phyloP scores from a whole-genome alignment of 1,139 yeast genomes.

The Debaryomycetaceae sp. region DNA sequence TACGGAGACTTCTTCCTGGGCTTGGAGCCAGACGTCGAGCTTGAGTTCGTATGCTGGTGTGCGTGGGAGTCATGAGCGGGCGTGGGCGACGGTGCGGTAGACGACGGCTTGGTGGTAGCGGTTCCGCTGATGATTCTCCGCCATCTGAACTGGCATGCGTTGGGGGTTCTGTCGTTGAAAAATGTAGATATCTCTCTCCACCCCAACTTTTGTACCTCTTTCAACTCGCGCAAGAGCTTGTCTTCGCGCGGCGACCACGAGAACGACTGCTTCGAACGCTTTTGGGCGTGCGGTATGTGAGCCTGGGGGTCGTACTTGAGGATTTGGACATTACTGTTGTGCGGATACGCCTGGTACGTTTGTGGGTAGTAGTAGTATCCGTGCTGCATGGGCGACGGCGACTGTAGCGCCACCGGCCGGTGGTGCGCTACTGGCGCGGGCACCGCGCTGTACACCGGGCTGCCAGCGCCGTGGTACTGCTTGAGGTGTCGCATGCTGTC shows the following conservation, averaged over 20 bases:
- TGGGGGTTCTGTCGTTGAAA: conserved; percentile 43
- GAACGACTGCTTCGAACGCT: conserved; percentile 30
- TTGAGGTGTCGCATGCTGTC: background rate
- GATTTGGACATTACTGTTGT: conserved; percentile 7
- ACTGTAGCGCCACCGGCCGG: background rate
- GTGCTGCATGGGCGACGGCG: background rate
- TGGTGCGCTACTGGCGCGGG: conserved; percentile 1
- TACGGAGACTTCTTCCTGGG: conserved; percentile 23
- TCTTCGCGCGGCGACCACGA: conserved; percentile 43
- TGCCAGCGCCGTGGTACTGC: background rate
- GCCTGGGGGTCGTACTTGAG: conserved; percentile 6
- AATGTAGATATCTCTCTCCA: conserved; percentile 45
- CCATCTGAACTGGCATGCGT: conserved; percentile 49
- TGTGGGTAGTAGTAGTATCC: conserved; percentile 2
- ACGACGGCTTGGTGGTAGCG: conserved; percentile 5
- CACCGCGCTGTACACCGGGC: background rate
- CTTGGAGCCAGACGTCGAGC: conserved; percentile 1
- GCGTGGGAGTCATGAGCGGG: background rate
- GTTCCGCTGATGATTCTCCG: conserved; percentile 37
- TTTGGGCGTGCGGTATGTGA: conserved; percentile 8
- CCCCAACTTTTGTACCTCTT: conserved; percentile 41
- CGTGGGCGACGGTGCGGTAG: background rate
- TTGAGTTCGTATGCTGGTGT: background rate
- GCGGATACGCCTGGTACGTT: conserved; percentile 3
- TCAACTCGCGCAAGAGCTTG: conserved; percentile 32